Evolutionary conservation across 73 alveolate species (phyloP).

Genomic region (Symbiodinium pilosum): DNA sequence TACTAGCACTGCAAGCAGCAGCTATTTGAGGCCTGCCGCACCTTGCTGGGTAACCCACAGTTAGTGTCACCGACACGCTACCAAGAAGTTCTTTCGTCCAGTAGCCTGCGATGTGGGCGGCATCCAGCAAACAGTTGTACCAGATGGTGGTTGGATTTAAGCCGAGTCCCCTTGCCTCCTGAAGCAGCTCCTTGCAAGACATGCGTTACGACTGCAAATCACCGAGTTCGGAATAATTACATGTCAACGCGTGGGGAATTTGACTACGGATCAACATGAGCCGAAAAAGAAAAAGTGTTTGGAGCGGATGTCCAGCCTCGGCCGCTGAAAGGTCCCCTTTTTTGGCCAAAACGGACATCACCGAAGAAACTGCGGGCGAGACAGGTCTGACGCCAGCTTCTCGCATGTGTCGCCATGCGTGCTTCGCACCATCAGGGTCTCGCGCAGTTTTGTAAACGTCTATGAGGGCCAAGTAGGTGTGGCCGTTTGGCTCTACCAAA

Average conservation of each 20-base stretch:
- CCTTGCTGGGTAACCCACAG: too few species aligned
- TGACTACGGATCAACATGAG: too few species aligned
- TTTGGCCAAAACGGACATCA: background rate
- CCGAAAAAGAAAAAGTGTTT: too few species aligned
- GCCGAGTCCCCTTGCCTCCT: background rate
- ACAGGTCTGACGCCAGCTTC: background rate
- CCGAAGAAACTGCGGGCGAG: background rate
- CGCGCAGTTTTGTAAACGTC: background rate
- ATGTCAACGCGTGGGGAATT: too few species aligned
- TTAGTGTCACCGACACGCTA: too few species aligned
- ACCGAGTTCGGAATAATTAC: too few species aligned
- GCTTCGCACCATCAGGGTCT: background rate
- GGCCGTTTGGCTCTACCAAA: background rate
- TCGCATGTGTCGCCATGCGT: background rate
- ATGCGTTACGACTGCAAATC: too few species aligned
- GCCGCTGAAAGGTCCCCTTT: background rate
- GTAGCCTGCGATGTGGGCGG: background rate
- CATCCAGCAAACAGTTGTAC: background rate
- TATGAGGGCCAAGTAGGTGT: background rate
- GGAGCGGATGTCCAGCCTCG: background rate
- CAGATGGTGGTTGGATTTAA: background rate
- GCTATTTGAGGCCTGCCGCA: too few species aligned
- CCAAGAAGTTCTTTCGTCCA: too few species aligned
- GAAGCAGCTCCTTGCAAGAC: background rate
- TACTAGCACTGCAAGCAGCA: too few species aligned